A percentile compares a stretch with the other conserved stretches of the same genome.
Conservation (phyloP, 352 stramenopile genomes). For the Globisporangium polare region DNA sequence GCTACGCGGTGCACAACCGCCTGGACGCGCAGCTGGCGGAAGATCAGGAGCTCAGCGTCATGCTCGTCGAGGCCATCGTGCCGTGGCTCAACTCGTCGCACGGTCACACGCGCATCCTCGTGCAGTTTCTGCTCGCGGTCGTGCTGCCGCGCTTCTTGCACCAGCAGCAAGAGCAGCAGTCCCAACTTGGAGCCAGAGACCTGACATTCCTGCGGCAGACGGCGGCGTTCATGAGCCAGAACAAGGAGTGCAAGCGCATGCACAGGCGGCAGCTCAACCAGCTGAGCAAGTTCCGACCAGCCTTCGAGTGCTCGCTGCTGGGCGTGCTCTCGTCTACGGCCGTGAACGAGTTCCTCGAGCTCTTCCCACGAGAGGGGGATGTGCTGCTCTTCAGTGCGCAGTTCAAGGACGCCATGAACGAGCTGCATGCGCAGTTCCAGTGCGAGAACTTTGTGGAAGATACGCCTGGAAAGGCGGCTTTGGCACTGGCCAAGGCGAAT, state of each 20-base stretch:
- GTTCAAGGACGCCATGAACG: conserved; percentile 61
- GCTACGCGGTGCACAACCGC: conserved; percentile 30
- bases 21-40: conserved; percentile 25
- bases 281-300: conserved; percentile 52
- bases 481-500: background rate
- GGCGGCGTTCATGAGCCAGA: conserved; percentile 63
- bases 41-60: conserved; percentile 15
- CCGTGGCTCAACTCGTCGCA: conserved; percentile 79
- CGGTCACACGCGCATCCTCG: conserved; percentile 76
- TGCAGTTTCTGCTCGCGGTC: conserved; percentile 63
- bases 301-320: conserved; percentile 71
- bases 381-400: conserved; percentile 48
- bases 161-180: conserved; percentile 28
- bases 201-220: conserved; percentile 50
- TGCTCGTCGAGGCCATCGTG: conserved; percentile 48
- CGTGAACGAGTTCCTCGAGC: conserved; percentile 75
- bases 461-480: background rate
- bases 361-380: conserved; percentile 54
- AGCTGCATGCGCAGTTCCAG: conserved; percentile 72
- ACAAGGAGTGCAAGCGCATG: conserved; percentile 85
- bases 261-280: conserved; percentile 66
- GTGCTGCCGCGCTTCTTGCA: conserved; percentile 67
- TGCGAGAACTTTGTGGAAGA: conserved; percentile 51
- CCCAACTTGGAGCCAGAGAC: conserved; percentile 6
- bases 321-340: conserved; percentile 54